These are phyloP conservation scores for Balansia obtecta DNA, from an alignment of 2,329 filamentous ascomycete genomes.

Conservation along the genomic window DNA sequence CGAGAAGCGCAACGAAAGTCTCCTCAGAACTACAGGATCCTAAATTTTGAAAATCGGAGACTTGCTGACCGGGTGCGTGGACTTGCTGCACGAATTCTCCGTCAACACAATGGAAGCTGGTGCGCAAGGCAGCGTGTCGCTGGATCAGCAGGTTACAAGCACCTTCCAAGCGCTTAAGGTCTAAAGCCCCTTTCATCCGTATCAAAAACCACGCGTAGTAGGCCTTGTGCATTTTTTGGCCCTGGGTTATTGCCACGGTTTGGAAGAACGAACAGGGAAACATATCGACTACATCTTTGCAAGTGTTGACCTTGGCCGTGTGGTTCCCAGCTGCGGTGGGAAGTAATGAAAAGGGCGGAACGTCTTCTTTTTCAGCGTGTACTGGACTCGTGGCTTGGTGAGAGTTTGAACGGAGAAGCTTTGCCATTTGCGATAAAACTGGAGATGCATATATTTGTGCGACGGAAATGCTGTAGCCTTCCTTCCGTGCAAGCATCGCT, in stretches of 20 bases:
- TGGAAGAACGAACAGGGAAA: background rate
- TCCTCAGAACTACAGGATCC: background rate
- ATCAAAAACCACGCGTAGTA: background rate
- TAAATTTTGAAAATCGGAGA: background rate
- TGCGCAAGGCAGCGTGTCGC: background rate
- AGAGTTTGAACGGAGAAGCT: background rate
- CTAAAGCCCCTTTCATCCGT: background rate
- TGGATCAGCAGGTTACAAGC: background rate
- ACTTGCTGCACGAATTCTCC: background rate
- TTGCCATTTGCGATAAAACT: background rate
- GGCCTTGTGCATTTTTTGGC: background rate
- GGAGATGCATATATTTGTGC: background rate
- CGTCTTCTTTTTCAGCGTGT: background rate
- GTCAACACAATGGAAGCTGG: background rate
- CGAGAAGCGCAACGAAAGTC: background rate
- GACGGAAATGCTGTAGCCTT: background rate
- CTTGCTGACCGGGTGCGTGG: background rate
- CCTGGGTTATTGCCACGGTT: background rate
- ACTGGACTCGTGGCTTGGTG: background rate
- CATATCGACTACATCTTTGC: background rate
- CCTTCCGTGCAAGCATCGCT: background rate
- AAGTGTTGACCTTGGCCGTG: background rate
- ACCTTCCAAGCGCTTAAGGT: background rate
- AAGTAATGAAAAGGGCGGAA: background rate
- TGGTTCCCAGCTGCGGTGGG: background rate